A percentile compares a stretch with the other conserved stretches of the same genome.
phyloP scores from a whole-genome alignment of 768 basidiomycete genomes.

The Podaxis mareebaensis region DNA sequence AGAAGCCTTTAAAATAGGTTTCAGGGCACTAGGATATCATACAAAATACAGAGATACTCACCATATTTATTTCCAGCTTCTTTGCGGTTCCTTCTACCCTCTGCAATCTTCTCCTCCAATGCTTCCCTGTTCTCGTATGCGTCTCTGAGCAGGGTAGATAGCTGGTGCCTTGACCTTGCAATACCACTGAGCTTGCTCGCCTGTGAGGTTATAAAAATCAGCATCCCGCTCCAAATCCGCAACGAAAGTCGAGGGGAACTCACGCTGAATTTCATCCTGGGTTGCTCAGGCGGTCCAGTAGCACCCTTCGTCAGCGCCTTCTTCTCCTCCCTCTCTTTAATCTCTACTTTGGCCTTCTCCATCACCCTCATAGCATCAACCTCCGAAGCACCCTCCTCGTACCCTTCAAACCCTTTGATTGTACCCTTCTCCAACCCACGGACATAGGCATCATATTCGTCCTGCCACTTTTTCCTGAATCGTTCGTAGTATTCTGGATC shows the following conservation, averaged over 20 bases:
- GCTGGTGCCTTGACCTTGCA: conserved; percentile 74
- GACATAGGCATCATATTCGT: conserved; percentile 69
- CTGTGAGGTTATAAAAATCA: conserved; percentile 30
- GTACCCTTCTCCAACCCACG: conserved; percentile 71
- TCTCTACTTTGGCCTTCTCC: conserved; percentile 73
- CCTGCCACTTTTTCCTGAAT: conserved; percentile 73
- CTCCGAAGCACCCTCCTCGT: conserved; percentile 53
- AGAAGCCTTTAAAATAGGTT: conserved; percentile 30
- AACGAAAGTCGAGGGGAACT: conserved; percentile 23
- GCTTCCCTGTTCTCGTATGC: conserved; percentile 84
- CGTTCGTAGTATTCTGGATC: conserved; percentile 68
- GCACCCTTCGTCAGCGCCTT: conserved; percentile 73
- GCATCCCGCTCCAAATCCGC: neutral
- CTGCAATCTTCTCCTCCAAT: conserved; percentile 81
- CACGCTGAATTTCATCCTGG: conserved; percentile 84
- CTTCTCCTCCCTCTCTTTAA: conserved; percentile 73
- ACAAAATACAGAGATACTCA: conserved; percentile 30
- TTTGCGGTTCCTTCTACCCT: conserved; percentile 81
- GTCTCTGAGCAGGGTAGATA: conserved; percentile 78
- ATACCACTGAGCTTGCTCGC: conserved; percentile 70
- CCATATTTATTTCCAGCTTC: conserved; percentile 94
- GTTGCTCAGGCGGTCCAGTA: conserved; percentile 57
- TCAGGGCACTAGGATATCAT: neutral
- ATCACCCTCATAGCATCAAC: conserved; percentile 74
- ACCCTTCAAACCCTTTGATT: conserved; percentile 69